These are phyloP conservation scores for Paramecium pentaurelia DNA, from an alignment of 73 alveolate genomes.

Conservation along the genomic window DNA sequence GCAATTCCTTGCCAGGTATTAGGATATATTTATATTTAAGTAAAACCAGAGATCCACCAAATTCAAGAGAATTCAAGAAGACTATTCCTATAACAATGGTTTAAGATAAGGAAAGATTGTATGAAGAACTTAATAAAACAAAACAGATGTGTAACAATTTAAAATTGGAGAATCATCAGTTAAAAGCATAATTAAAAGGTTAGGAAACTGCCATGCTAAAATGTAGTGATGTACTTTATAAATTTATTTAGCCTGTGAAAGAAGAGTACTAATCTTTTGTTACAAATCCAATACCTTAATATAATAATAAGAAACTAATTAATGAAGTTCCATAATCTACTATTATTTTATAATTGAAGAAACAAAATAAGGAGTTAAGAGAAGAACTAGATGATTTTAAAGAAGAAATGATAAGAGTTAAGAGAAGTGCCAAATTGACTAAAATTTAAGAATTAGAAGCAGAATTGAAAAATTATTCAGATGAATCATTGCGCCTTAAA, in stretches of 20 bases:
- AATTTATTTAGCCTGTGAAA: background rate
- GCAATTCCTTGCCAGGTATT: background rate
- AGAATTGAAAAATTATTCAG: background rate
- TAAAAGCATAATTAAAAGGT: background rate
- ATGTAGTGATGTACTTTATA: background rate
- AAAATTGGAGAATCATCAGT: background rate
- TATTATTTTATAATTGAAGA: constrained; percentile 4
- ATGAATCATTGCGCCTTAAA: background rate
- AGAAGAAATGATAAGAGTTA: constrained; percentile 20
- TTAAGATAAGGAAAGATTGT: constrained; percentile 33
- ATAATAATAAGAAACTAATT: background rate
- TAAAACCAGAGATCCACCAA: background rate
- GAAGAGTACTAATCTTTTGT: background rate
- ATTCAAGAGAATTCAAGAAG: constrained; percentile 29
- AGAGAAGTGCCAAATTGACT: constrained; percentile 41
- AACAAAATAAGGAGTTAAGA: background rate
- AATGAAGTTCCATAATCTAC: background rate
- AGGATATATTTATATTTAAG: background rate
- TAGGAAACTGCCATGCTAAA: background rate
- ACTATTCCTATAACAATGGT: background rate
- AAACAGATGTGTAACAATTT: background rate
- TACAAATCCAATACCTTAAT: background rate
- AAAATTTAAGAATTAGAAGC: constrained; percentile 36
- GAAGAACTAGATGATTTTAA: background rate
- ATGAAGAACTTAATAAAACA: constrained; percentile 34